These are phyloP conservation scores for Serendipita sp. DNA, from an alignment of 768 basidiomycete genomes.

Conservation along the genomic window DNA sequence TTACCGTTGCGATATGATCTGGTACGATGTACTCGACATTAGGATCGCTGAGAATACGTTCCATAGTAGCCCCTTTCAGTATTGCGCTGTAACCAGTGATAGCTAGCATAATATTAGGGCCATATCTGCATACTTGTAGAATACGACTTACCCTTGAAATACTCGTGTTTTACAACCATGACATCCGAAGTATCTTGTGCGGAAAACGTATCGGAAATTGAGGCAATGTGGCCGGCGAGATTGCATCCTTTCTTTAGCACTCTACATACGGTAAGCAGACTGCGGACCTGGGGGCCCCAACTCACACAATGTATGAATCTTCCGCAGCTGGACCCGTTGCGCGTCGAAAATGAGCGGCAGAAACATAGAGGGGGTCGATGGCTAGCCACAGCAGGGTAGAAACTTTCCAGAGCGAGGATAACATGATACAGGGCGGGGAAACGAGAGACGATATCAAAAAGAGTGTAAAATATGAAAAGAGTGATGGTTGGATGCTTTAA, in stretches of 20 bases:
- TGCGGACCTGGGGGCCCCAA: too few species aligned
- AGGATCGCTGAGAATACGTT: background rate
- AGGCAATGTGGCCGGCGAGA: background rate
- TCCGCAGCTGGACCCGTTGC: background rate
- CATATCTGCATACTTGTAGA: background rate
- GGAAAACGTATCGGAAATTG: background rate
- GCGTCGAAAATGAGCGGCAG: background rate
- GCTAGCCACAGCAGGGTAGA: background rate
- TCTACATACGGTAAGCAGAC: background rate
- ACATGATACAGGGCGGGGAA: background rate
- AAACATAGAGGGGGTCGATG: background rate
- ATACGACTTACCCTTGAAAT: background rate
- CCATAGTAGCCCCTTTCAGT: background rate
- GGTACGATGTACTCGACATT: background rate
- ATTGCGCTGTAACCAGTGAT: background rate
- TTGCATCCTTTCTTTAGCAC: background rate
- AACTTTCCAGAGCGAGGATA: background rate
- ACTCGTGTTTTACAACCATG: background rate
- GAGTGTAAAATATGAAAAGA: background rate
- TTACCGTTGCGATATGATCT: background rate
- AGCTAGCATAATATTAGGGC: background rate
- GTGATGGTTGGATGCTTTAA: background rate
- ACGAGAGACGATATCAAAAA: background rate
- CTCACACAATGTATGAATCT: constrained; percentile 2
- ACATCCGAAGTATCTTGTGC: background rate